Evolutionary conservation across 73 alveolate genomes (phyloP).

Genomic region (Breviolum minutum): DNA sequence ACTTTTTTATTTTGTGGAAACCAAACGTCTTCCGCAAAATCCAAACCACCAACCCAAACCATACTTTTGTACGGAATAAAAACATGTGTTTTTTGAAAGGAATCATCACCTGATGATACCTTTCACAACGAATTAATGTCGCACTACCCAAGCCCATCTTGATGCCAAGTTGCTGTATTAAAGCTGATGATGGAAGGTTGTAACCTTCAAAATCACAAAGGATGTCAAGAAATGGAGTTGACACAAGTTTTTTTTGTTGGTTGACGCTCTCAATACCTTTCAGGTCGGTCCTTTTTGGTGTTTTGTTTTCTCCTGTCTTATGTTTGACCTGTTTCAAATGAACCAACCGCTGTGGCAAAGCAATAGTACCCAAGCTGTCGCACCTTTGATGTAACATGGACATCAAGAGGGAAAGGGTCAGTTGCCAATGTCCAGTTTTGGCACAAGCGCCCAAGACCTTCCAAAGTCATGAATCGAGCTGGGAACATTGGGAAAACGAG

Average conservation of each 20-base stretch:
- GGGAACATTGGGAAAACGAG: no score
- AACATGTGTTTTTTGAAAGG: no score
- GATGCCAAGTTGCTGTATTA: slow-evolving; percentile 26
- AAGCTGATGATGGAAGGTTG: slow-evolving; percentile 47
- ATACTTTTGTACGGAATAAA: no score
- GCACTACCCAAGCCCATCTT: background rate
- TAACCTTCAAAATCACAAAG: background rate
- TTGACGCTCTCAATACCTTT: no score
- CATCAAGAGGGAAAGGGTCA: slow-evolving; percentile 11
- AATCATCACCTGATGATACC: no score
- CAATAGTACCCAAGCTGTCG: background rate
- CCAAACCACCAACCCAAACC: no score
- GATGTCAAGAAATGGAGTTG: background rate
- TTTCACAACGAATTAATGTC: no score
- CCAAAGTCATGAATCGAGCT: background rate
- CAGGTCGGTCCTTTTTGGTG: no score
- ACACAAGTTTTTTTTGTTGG: no score
- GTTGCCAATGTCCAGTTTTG: slow-evolving; percentile 21
- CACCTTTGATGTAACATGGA: slow-evolving; percentile 19
- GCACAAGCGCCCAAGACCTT: slow-evolving; percentile 52
- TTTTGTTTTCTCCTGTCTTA: background rate
- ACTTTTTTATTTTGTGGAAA: background rate
- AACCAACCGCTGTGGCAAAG: no score
- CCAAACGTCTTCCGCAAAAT: background rate
- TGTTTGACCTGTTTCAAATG: no score